Evolutionary conservation across 2,329 filamentous ascomycete species (phyloP).

Genomic region (Claviceps maximensis): DNA sequence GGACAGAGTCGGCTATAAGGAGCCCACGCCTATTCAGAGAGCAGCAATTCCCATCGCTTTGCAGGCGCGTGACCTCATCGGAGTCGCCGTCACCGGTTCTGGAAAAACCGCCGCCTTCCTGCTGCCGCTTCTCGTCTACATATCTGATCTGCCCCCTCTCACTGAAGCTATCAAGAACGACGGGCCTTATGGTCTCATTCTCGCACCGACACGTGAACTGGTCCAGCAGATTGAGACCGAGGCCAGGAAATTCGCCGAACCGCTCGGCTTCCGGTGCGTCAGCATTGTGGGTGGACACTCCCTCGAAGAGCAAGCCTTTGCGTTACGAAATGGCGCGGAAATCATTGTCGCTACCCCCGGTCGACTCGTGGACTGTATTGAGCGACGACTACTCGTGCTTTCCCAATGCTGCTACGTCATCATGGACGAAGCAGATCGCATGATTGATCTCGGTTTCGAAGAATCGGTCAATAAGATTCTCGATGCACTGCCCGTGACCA

Average conservation of each 20-base stretch:
- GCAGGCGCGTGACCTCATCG: constrained; percentile 89
- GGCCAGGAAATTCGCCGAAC: constrained; percentile 80
- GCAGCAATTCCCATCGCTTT: constrained; percentile 92
- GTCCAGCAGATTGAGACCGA: constrained; percentile 96
- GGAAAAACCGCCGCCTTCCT: constrained; percentile 97
- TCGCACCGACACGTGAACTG: constrained; percentile 91
- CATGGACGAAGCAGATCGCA: constrained; percentile 98
- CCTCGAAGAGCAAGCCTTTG: constrained; percentile 85
- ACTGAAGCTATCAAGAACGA: constrained; percentile 82
- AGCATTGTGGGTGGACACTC: constrained; percentile 97
- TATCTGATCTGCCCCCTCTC: constrained; percentile 74
- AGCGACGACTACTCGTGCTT: constrained; percentile 79
- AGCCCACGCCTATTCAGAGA: constrained; percentile 83
- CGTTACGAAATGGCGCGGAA: constrained; percentile 81
- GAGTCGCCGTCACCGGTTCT: constrained; percentile 93
- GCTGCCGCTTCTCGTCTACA: constrained; percentile 85
- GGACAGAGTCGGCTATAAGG: constrained; percentile 73
- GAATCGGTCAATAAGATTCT: constrained; percentile 96
- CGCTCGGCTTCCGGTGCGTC: constrained; percentile 85
- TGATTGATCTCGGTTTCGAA: constrained; percentile 98
- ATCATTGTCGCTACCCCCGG: constrained; percentile 98
- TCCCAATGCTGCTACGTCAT: constrained; percentile 97
- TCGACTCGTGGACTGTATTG: constrained; percentile 93
- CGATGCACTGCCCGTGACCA: constrained; percentile 78
- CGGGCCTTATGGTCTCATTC: constrained; percentile 91